Evolutionary conservation across 2,329 filamentous ascomycete species (phyloP), one percentile per base, ranked within the genome.

Genomic region (Xylaria hypoxylon): DNA sequence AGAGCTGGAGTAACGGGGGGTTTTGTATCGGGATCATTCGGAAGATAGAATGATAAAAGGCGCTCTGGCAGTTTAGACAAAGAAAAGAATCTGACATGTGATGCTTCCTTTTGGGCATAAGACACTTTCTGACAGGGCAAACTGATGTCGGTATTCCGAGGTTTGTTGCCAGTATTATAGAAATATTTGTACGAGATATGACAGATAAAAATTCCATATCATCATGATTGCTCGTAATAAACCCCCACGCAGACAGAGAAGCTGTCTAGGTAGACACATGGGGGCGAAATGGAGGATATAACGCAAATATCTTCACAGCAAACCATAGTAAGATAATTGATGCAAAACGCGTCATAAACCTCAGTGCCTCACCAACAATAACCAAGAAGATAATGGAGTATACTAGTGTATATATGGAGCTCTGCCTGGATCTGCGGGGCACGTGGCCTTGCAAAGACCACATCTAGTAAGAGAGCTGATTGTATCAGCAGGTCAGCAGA

Each of bases 401-500:
- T 38, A 60, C 33, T n/a, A 38, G 35, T 8, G 35, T 38, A 38
- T n/a, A n/a, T n/a, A n/a, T 55, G 35, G 48, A 47, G 28, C 50
- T 53, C 31, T 59, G 35, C 19, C 58, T 57, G 22, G 63, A 66
- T 69, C 68, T 45, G 58, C 61, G 28, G 57, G 58, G 68, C 68
- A 69, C 68, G 68, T 69, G 67, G 68, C 47, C 68, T 62, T 40
- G 44, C 19, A 44, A 55, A 35, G 38, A 51, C 61, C 59, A 17
- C 31, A 67, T 67, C 53, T 24, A 67, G 67, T 62, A 64, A 59
- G 64, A 68, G 58, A 53, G 61, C 58, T 67, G 64, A 67, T 61
- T 53, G 64, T 59, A 55, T 38, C 26, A 22, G 59, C 40, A 65
- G 68, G 68, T 69, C 68, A 69, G 65, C 68, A 68, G 68, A 69